phyloP scores from a whole-genome alignment of 2,329 filamentous ascomycete genomes.

The Pseudogymnoascus sp. region DNA sequence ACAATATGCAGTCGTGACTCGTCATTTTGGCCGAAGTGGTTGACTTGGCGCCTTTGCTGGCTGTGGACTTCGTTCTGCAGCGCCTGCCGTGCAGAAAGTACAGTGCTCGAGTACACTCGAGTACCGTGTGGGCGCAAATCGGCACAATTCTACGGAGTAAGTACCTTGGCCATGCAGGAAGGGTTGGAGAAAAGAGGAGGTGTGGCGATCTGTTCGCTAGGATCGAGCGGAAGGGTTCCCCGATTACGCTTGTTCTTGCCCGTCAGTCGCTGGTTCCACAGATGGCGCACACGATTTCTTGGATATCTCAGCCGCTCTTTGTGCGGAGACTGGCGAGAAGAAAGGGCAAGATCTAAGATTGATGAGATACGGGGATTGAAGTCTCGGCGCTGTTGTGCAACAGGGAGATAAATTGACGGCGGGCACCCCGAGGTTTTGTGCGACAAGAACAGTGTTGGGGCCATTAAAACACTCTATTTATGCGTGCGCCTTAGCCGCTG shows the following conservation, averaged over 20 bases:
- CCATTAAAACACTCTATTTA: neutral
- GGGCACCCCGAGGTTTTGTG: neutral
- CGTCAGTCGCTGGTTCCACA: neutral
- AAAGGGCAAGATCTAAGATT: neutral
- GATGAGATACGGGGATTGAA: neutral
- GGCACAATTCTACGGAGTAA: neutral
- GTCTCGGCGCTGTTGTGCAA: neutral
- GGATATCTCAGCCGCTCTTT: neutral
- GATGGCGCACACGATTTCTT: neutral
- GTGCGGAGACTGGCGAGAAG: neutral
- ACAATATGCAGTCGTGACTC: neutral
- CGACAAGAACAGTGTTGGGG: neutral
- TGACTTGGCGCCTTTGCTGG: neutral
- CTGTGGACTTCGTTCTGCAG: neutral
- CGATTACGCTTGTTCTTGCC: neutral
- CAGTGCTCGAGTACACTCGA: neutral
- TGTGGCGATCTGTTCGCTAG: neutral
- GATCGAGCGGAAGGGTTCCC: conserved; percentile 5
- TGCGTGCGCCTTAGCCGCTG: neutral
- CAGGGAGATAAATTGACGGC: conserved; percentile 2
- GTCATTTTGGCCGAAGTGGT: neutral
- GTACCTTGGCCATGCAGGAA: neutral
- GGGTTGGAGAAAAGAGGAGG: neutral
- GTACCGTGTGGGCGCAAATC: neutral
- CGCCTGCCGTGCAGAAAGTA: neutral